Base-by-base conservation (phyloP, 768 basidiomycete species). In the Mrakia gelida region DNA sequence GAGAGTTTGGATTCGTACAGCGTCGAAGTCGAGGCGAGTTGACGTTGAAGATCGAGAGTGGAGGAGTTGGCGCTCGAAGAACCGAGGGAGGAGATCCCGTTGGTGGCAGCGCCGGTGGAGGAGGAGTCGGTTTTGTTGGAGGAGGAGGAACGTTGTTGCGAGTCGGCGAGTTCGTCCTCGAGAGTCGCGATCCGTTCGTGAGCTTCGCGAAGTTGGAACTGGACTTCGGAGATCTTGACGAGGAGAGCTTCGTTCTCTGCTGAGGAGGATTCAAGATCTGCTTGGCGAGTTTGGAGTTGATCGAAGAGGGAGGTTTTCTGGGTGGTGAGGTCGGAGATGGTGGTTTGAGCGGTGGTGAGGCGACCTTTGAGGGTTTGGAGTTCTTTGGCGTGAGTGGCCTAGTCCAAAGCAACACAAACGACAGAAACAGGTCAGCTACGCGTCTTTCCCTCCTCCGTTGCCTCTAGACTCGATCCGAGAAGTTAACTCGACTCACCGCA, bases 251-350 rank as follows among this genome's bases (percentile, higher is more conserved):
- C 93, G 2, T 91, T 86, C 80, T 92, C 90, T 7, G 89, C 89
- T 80, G 91, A 90, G 7, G 90, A 89, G 1, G 92, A 91, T 84
- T 99, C 97, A 16, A 92, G 84, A 82, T 98, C 95, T 23, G 92
- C 95, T 83, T 96, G 94, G 43, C 92, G 91, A 68, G 91, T 81
- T 84, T 98, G 94, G 5, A 94, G 87, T 79, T 92, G 89, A 80
- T 95, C 92, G 83, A 98, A 98, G 80, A 94, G 88, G 16, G 86
- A 83, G 80, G 90, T 91, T 81, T 95, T 95, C 82, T 94, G 92
- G 38, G 86, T 85, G 21, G 89, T 88, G 11, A 95, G 87, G 43
- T 87, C 89, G 80, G 88, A 88, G n/a, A 93, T 86, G 1, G 90
- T 90, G 54, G 86, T 85, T 81, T 95, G 92, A 45, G 98, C 87